These are phyloP conservation scores for Platismatia glauca DNA, from an alignment of 495 filamentous ascomycete species.

Conservation along the genomic window DNA sequence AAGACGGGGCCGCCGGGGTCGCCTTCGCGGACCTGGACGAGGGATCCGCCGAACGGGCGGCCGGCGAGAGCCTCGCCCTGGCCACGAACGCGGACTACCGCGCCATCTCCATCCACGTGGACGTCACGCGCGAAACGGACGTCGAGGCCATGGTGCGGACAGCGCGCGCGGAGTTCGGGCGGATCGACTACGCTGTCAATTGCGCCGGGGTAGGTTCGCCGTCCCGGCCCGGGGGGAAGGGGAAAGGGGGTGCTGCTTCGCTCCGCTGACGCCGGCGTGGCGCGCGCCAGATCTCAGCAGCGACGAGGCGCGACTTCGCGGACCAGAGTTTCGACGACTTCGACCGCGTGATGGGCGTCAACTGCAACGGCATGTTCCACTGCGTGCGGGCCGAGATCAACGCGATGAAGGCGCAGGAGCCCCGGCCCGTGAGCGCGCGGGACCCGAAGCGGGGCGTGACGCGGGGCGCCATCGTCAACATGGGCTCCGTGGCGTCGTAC, in stretches of 20 bases:
- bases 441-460: background rate
- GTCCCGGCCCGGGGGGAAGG: too few species aligned
- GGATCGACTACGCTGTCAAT: background rate
- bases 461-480: conserved; percentile 4
- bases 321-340: background rate
- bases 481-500: conserved; percentile 1
- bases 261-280: too few species aligned
- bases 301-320: too few species aligned
- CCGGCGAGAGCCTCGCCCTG: background rate
- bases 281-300: too few species aligned
- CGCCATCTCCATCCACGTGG: background rate
- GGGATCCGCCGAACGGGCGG: background rate
- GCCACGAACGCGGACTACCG: background rate
- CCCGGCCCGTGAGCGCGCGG: background rate
- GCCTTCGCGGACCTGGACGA: background rate
- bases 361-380: background rate
- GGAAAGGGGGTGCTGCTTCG: too few species aligned
- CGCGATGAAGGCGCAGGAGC: conserved; percentile 2
- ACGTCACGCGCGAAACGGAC: background rate
- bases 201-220: background rate
- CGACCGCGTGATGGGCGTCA: background rate
- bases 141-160: background rate
- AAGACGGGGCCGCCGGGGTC: background rate
- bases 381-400: conserved; percentile 1
- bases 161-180: background rate